Conservation (phyloP, 177 flowering plant species). For the Vitis hybrid region DNA sequence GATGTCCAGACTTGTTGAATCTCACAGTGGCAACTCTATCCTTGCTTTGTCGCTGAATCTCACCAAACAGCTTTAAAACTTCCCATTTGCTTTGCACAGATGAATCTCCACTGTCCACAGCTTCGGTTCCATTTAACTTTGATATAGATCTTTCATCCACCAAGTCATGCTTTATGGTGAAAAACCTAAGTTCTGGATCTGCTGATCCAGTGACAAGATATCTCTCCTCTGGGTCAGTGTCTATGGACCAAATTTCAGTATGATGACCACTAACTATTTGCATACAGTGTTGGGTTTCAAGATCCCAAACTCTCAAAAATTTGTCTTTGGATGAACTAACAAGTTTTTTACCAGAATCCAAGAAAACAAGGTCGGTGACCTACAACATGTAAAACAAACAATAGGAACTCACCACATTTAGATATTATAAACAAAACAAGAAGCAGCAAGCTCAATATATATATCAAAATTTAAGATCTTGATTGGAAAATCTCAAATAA, state of each 20-base stretch:
- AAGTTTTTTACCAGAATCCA: constrained; percentile 81
- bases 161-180: constrained; percentile 48
- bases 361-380: constrained; percentile 93
- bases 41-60: constrained; percentile 74
- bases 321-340: constrained; percentile 95
- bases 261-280: constrained; percentile 94
- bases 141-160: constrained; percentile 19
- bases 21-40: constrained; percentile 85
- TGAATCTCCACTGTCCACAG: constrained; percentile 29
- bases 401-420: constrained; percentile 5
- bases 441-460: constrained; percentile 1
- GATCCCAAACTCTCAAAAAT: constrained; percentile 93
- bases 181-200: constrained; percentile 83
- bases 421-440: background rate
- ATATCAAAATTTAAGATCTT: too few relatives aligned
- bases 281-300: constrained; percentile 89
- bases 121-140: constrained; percentile 21
- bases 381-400: constrained; percentile 27
- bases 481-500: too few relatives aligned
- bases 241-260: constrained; percentile 98
- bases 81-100: constrained; percentile 61
- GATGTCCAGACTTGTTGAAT: constrained; percentile 74
- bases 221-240: constrained; percentile 69
- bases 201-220: constrained; percentile 87
- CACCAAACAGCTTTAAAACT: constrained; percentile 78